Evolutionary conservation across 108 stramenopile species (phyloP).

Genomic region (Stephanodiscus triporus): DNA sequence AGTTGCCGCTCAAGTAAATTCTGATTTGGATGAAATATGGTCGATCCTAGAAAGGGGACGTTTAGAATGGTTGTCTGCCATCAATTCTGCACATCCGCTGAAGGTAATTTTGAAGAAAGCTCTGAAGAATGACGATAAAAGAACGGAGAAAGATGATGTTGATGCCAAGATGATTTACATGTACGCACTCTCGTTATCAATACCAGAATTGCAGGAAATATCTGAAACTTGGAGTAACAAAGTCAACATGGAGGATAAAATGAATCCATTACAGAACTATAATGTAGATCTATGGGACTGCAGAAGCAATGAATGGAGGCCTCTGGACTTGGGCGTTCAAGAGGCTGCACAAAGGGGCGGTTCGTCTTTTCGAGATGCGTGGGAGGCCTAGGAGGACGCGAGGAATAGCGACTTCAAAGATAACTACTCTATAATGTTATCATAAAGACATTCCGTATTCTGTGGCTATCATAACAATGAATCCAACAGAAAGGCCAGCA

Average conservation of each 20-base stretch:
- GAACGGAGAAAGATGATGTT: slow-evolving; percentile 57
- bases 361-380: slow-evolving; percentile 58
- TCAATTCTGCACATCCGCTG: slow-evolving; percentile 54
- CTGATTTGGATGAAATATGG: slow-evolving; percentile 63
- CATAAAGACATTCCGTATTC: slow-evolving; percentile 56
- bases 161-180: slow-evolving; percentile 77
- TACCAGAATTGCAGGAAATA: slow-evolving; percentile 32
- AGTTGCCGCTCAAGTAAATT: slow-evolving; percentile 43
- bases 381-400: slow-evolving; percentile 45
- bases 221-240: slow-evolving; percentile 47
- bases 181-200: slow-evolving; percentile 54
- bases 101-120: slow-evolving; percentile 60
- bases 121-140: slow-evolving; percentile 45
- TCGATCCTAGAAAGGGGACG: slow-evolving; percentile 56
- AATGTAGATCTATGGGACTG: slow-evolving; percentile 62
- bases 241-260: slow-evolving; percentile 55
- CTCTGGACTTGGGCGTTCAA: slow-evolving; percentile 64
- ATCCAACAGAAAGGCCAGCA: slow-evolving; percentile 49
- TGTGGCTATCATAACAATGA: slow-evolving; percentile 61
- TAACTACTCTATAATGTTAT: slow-evolving; percentile 4
- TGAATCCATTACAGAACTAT: slow-evolving; percentile 57
- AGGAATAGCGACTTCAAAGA: not conserved
- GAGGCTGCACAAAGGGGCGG: slow-evolving; percentile 66
- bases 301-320: slow-evolving; percentile 57
- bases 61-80: slow-evolving; percentile 57